These are phyloP conservation scores for Setomelanomma holmii DNA, from an alignment of 2,329 filamentous ascomycete species.

Conservation along the genomic window DNA sequence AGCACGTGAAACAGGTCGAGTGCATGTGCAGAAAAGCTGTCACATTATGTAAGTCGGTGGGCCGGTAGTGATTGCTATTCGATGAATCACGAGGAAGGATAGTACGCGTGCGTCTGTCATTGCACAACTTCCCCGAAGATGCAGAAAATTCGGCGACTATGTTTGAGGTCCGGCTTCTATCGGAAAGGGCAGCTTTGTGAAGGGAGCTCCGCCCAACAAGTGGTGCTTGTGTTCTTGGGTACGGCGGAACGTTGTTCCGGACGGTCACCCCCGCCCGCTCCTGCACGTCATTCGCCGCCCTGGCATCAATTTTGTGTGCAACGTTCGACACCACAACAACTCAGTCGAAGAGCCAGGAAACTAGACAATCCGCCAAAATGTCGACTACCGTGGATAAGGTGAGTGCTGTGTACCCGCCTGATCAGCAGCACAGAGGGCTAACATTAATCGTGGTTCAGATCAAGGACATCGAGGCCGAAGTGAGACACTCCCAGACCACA, in stretches of 20 bases:
- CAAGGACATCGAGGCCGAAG: constrained; percentile 95
- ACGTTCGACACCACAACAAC: constrained; percentile 8
- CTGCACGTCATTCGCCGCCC: neutral
- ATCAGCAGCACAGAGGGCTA: neutral
- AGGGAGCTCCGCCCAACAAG: constrained; percentile 7
- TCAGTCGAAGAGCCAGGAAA: constrained; percentile 8
- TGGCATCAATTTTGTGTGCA: constrained; percentile 19
- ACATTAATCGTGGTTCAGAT: constrained; percentile 64
- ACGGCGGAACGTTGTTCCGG: constrained; percentile 25
- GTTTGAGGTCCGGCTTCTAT: constrained; percentile 27
- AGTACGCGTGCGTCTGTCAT: constrained; percentile 12
- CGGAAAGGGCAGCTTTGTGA: constrained; percentile 25
- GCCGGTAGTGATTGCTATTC: constrained; percentile 28
- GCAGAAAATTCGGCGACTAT: constrained; percentile 11
- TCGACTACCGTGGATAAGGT: constrained; percentile 98
- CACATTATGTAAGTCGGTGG: constrained; percentile 40
- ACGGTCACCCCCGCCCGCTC: neutral
- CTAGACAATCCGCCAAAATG: constrained; percentile 67
- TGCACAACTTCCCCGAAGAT: constrained; percentile 3
- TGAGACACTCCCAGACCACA: constrained; percentile 55
- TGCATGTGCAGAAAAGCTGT: constrained; percentile 13
- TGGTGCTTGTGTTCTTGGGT: neutral
- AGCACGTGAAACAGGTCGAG: constrained; percentile 9
- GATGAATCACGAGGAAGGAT: constrained; percentile 14
- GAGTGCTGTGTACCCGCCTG: constrained; percentile 39